phyloP scores from a whole-genome alignment of 2,329 filamentous ascomycete genomes.

The Trichoderma sp. region DNA sequence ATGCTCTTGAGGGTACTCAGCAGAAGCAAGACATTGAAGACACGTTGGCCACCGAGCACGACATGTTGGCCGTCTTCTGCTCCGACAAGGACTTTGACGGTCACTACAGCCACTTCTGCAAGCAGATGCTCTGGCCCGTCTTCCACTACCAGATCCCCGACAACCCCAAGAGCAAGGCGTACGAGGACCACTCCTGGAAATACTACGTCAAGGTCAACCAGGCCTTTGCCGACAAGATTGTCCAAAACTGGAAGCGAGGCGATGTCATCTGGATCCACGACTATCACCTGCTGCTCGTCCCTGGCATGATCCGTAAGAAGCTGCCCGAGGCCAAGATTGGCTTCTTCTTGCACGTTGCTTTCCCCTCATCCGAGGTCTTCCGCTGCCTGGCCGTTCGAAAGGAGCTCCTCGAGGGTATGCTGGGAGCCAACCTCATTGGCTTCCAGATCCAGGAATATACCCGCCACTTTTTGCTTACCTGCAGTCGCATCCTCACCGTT shows the following conservation, averaged over 20 bases:
- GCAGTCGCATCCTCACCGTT: constrained; percentile 85
- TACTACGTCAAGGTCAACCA: constrained; percentile 93
- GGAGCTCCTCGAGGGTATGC: constrained; percentile 85
- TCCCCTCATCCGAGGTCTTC: constrained; percentile 95
- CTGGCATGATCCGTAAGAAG: constrained; percentile 85
- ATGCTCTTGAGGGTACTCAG: constrained; percentile 71
- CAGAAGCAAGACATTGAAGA: constrained; percentile 84
- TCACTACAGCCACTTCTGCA: constrained; percentile 95
- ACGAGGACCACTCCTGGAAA: constrained; percentile 94
- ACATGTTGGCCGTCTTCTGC: constrained; percentile 81
- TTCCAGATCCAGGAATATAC: constrained; percentile 95
- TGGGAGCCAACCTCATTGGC: constrained; percentile 87
- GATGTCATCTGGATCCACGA: constrained; percentile 96
- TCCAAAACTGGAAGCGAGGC: constrained; percentile 89
- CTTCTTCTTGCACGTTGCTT: constrained; percentile 93
- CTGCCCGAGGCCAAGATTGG: constrained; percentile 92
- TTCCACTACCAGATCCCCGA: constrained; percentile 99
- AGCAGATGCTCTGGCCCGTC: constrained; percentile 95
- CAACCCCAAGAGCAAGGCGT: constrained; percentile 97
- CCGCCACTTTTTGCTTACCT: constrained; percentile 92
- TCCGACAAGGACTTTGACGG: constrained; percentile 92
- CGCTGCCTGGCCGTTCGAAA: constrained; percentile 85
- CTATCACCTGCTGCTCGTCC: constrained; percentile 89
- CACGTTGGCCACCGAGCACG: constrained; percentile 74
- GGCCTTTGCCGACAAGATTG: constrained; percentile 86